Evolutionary conservation across 2,329 filamentous ascomycete species (phyloP).

Genomic region (Alternaria solani): DNA sequence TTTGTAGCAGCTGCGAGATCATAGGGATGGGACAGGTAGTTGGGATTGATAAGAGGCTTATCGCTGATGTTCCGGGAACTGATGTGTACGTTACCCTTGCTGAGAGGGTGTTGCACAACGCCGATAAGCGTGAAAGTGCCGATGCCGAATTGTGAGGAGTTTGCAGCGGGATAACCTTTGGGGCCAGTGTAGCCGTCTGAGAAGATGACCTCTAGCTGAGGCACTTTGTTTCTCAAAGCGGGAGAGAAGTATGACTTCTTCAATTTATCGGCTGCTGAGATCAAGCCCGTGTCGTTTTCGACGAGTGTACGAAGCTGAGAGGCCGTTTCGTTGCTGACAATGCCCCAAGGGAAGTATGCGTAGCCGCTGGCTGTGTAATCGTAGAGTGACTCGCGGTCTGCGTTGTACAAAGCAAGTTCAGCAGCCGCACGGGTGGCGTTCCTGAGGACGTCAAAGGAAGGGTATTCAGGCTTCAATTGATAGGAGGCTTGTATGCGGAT

Average conservation of each 20-base stretch:
- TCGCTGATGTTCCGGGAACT: slow-evolving; percentile 29
- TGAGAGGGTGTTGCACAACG: slow-evolving; percentile 47
- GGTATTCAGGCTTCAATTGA: slow-evolving; percentile 33
- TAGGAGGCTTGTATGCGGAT: slow-evolving; percentile 38
- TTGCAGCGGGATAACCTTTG: slow-evolving; percentile 44
- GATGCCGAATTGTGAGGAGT: slow-evolving; percentile 36
- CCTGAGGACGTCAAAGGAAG: slow-evolving; percentile 33
- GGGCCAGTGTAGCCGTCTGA: slow-evolving; percentile 57
- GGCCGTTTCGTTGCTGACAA: slow-evolving; percentile 45
- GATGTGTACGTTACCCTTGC: slow-evolving; percentile 39
- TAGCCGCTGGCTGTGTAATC: slow-evolving; percentile 54
- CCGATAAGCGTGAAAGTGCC: slow-evolving; percentile 47
- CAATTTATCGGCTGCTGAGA: slow-evolving; percentile 25
- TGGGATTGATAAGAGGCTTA: slow-evolving; percentile 40
- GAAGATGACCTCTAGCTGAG: slow-evolving; percentile 56
- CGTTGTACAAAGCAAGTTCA: slow-evolving; percentile 51
- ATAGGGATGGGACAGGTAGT: slow-evolving; percentile 39
- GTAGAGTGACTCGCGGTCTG: slow-evolving; percentile 47
- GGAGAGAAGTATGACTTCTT: slow-evolving; percentile 49
- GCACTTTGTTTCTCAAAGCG: slow-evolving; percentile 38
- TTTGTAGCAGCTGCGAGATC: slow-evolving; percentile 33
- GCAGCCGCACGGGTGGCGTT: slow-evolving; percentile 48
- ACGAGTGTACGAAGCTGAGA: slow-evolving; percentile 47
- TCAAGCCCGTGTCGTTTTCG: slow-evolving; percentile 23
- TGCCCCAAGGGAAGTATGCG: slow-evolving; percentile 55